Evolutionary conservation across 2,329 filamentous ascomycete genomes (phyloP), one percentile per base, ranked within the genome.

Genomic region (Verticillium albo-atrum): DNA sequence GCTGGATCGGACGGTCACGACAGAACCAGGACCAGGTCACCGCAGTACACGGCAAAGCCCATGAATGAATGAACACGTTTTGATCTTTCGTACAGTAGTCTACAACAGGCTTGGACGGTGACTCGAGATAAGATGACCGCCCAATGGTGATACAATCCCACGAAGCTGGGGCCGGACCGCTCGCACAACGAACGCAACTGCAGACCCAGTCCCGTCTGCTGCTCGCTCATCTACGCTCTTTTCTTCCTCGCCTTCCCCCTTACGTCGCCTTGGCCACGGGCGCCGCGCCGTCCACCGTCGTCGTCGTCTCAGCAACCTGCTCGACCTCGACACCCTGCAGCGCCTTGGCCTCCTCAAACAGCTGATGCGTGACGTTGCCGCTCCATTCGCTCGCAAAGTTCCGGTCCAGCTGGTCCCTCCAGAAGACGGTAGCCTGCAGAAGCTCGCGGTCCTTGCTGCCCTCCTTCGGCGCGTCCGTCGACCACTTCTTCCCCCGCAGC

Each of bases 291-390:
- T n/a, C n/a, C 37, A 14, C 7, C 30, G 9, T 23, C 42, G n/a
- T n/a, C n/a, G n/a, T n/a, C 17, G 42, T n/a, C 50, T 56, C 35
- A 10, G 35, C 30, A 26, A 42, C 34, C 20, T 47, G 28, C 27
- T 55, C 54, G 27, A 32, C 55, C 28, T 56, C 35, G 26, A 25
- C 14, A 9, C 17, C 52, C 52, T 54, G 28, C 9, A 30, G 26
- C 5, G 32, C 54, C 34, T 55, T 37, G 20, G 58, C 56, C 26
- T 59, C 57, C 28, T 64, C 35, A 27, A 81, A 68, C 32, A 78
- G 63, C 10, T 74, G 69, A 64, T 86, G 83, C n/a, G 69, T 72
- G 63, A 86, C 83, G 59, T 86, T 86, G 7, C 65, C 61, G 7
- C 82, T 70, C 83, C 83, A 86, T 20, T 68, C 61, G 64, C 71